Base-by-base conservation (phyloP, 2,329 filamentous ascomycete genomes). In the Aureobasidium sp. region DNA sequence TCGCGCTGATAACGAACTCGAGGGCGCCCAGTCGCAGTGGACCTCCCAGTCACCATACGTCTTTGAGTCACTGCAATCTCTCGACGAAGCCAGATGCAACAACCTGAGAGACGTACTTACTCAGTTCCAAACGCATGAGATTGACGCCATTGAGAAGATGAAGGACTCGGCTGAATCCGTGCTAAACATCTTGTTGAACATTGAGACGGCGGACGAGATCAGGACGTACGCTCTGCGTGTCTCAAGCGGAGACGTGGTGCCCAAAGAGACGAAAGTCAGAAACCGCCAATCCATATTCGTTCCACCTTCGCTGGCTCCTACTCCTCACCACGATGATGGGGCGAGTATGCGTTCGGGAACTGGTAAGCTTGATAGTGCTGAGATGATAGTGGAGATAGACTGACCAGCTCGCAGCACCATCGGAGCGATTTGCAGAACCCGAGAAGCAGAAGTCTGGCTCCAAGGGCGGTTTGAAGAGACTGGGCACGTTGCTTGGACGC, bases 1-100 rank as follows among this genome's bases (percentile, higher is more conserved):
- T 50, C 87, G 86, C 68, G 94, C 94, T 16, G 86, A 88, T 15
- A 84, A 88, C 23, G 91, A 90, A 69, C 88, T 97, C 50, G 93
- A 97, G 69, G 89, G 89, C 67, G 91, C 94, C n/a, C 88, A 86
- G 51, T 87, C 91, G 70, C 92, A 97, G 76, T 99, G 96, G 96
- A 91, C 97, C 65, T 94, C 94, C 1, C 94, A 97, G 78, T 94
- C 96, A 18, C 96, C 96, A 1, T 98, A 93, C 79, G 92, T 98
- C 67, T 98, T 97, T 75, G 96, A 99, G 80, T 92, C 91, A 67
- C 87, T 99, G 31, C 96, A 99, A 77, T 91, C 93, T 8, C 84
- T 97, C 38, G 96, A 99, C 75, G 96, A 99, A 81, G 91, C 88
- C 72, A 90, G 96, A 65, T 84, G 97, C 71, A 97, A 98, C 78